Base-by-base conservation (phyloP, 1,139 yeast genomes). In the Suhomyces kunorum region DNA sequence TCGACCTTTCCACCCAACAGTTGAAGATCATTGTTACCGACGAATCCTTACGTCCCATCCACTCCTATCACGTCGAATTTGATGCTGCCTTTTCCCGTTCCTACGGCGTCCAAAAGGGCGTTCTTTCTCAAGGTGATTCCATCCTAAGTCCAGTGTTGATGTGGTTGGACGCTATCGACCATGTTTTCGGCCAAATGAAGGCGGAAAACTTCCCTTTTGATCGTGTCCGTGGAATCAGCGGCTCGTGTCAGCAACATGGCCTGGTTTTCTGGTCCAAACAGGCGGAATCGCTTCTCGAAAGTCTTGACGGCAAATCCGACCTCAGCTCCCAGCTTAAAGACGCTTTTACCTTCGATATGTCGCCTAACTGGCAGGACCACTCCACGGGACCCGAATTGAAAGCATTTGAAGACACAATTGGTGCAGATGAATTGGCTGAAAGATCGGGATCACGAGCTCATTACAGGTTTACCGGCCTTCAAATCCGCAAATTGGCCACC, bases 341-440 rank as follows among this genome's bases (percentile, higher is more conserved):
- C 1, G 81, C 83, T 1, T 80, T 88, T 48, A 69, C 94, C 1
- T 74, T 81, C 54, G 71, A 74, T 6, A 70, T 71, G 41, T 83
- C 95, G 8, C 96, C 96, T 9, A 89, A 89, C 55, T 89, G 97
- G 97, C 97, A 89, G 60, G 97, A 89, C 58, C 95, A 87, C 55
- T 84, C 94, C 18, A 89, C 97, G 0, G 83, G 79, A 7, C 62
- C 69, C 18, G 95, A 89, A 58, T 72, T 88, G 41, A 56, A 68
- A 22, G 73, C 63, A 24, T 83, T 88, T 51, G 95, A 87, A 55
- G 61, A 60, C 0, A 69, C 71, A 2, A 77, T 76, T 3, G 88
- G 90, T 4, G 72, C 82, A 5, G 81, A 80, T 32, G 56, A 67
- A 7, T 64, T 89, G 55, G 92, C 95, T 3, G 54, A 66, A 18